A percentile compares a stretch with the other conserved stretches of the same genome.
Conservation (phyloP, 2,329 filamentous ascomycete genomes). For the Fusarium lateritium region DNA sequence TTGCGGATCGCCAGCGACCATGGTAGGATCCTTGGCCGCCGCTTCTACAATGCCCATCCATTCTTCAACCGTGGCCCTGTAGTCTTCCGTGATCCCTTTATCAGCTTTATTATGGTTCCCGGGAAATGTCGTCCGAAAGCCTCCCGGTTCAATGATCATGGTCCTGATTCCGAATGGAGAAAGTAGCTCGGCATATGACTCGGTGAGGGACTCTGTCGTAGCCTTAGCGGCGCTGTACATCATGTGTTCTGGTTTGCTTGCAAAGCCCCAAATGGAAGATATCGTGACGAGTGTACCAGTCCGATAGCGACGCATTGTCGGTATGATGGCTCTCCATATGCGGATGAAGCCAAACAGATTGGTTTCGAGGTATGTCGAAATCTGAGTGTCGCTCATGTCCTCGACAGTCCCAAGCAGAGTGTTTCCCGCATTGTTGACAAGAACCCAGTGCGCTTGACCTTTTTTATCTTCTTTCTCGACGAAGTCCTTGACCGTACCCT, state of each 20-base stretch:
- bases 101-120: constrained; percentile 13
- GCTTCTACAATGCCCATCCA: constrained; percentile 17
- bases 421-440: constrained; percentile 7
- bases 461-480: background rate
- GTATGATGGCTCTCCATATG: constrained; percentile 20
- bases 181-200: constrained; percentile 21
- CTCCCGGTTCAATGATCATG: constrained; percentile 28
- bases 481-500: background rate
- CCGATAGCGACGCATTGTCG: constrained; percentile 8
- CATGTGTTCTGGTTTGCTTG: constrained; percentile 19
- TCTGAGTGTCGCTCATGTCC: constrained; percentile 21
- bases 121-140: constrained; percentile 16
- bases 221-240: constrained; percentile 24
- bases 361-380: constrained; percentile 13
- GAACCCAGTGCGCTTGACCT: background rate
- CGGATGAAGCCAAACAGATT: constrained; percentile 20
- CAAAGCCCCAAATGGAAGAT: constrained; percentile 22
- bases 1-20: constrained; percentile 16
- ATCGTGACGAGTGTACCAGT: constrained; percentile 7
- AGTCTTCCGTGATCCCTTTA: constrained; percentile 8
- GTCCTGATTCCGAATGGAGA: constrained; percentile 13
- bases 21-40: constrained; percentile 1
- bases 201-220: constrained; percentile 11
- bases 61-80: background rate
- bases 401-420: constrained; percentile 12